Evolutionary conservation across 1,284 basidiomycete species (phyloP), one percentile per base, ranked within the genome.

Genomic region (Papiliotrema terrestris): DNA sequence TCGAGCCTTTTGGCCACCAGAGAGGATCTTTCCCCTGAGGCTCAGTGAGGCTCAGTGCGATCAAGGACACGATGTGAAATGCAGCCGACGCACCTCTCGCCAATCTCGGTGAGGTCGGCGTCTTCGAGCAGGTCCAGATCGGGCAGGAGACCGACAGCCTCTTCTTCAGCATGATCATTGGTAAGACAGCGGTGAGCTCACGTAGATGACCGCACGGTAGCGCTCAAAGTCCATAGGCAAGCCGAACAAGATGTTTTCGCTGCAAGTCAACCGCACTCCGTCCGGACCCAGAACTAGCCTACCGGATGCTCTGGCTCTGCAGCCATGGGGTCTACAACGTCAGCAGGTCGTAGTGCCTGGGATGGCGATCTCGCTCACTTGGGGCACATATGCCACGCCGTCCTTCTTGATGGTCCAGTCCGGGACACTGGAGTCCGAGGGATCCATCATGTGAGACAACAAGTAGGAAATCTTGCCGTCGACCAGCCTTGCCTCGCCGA

Each of bases 401-500:
- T 78, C 70, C 29, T 69, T 73, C 6, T 79, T 14, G 38, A 85
- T 78, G 14, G 84, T 83, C 41, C 87, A 80, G 52, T 80, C 83
- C 62, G 78, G 82, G 73, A 81, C 83, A 81, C 47, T 79, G 77
- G 8, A 79, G 74, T 9, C 76, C 74, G 9, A 72, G 61, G 4
- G 83, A 80, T 60, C 52, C 57, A 63, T 55, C 49, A 63, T 54
- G 15, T 62, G 62, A 49, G 66, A 74, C 45, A 72, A 78, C 74
- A 78, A 65, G 78, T 78, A 72, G 59, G 75, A 78, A 17, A 80
- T 74, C 36, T 73, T 64, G 1, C 81, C 81, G 14, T 67, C 62
- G n/a, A 81, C 77, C n/a, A 93, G 57, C 71, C 91, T 88, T 6
- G 88, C 87, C 77, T 96, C 91, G 15, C 92, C 92, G 3, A 95